These are phyloP conservation scores for Suhomyces canberraensis DNA, from an alignment of 805 yeast genomes.

Conservation along the genomic window DNA sequence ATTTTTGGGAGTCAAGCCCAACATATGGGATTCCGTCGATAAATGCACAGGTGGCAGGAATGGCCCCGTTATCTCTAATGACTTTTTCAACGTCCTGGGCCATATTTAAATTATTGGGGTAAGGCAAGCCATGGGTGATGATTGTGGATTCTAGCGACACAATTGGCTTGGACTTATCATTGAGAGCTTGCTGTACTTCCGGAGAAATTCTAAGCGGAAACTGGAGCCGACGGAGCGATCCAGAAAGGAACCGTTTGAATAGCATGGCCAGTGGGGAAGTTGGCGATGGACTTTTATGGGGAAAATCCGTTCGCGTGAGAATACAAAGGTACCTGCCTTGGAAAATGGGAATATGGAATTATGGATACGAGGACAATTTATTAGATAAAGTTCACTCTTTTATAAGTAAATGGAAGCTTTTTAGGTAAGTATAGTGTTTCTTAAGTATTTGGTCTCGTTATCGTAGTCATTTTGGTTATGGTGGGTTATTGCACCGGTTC, in stretches of 20 bases:
- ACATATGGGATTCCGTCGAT: slow-evolving; percentile 68
- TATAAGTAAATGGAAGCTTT: too few species aligned
- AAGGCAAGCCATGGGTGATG: slow-evolving; percentile 86
- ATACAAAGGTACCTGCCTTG: too few species aligned
- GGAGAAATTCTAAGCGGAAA: slow-evolving; percentile 26
- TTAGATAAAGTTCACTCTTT: too few species aligned
- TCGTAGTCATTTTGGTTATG: too few species aligned
- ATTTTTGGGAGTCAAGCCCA: slow-evolving; percentile 52
- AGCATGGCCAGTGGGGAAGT: neutral
- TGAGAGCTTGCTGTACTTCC: slow-evolving; percentile 66
- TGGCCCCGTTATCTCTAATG: slow-evolving; percentile 59
- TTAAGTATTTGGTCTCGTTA: too few species aligned
- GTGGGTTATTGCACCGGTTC: too few species aligned
- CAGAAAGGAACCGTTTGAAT: slow-evolving; percentile 1
- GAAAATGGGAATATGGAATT: too few species aligned
- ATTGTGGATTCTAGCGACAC: slow-evolving; percentile 86
- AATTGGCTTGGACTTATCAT: slow-evolving; percentile 52
- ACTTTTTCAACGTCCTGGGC: slow-evolving; percentile 63
- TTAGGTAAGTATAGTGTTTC: too few species aligned
- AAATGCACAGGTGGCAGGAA: slow-evolving; percentile 86
- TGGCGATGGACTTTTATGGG: neutral
- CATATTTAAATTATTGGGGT: slow-evolving; percentile 70
- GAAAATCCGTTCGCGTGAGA: too few species aligned
- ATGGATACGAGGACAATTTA: too few species aligned
- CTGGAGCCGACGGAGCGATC: neutral